A percentile compares a stretch with the other conserved stretches of the same genome.
These are phyloP conservation scores for Fragaria iinumae DNA, from an alignment of 306 rosid species.

Conservation along the genomic window DNA sequence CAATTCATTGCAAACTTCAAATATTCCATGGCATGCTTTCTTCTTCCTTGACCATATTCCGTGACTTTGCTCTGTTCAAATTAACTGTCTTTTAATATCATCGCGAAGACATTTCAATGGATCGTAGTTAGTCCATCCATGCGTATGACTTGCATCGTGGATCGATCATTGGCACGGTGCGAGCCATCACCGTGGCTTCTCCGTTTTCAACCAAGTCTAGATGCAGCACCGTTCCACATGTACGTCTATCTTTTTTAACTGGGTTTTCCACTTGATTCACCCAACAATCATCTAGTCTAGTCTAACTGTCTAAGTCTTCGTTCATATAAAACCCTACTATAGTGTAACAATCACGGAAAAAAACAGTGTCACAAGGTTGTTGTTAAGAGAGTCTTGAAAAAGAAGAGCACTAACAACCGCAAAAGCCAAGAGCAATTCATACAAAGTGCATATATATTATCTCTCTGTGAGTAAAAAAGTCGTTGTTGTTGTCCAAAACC, in stretches of 20 bases:
- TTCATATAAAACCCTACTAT: neutral
- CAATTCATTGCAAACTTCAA: neutral
- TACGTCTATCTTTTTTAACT: neutral
- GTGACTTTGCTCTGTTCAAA: neutral
- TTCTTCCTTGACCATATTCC: conserved; percentile 3
- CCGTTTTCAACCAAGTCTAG: neutral
- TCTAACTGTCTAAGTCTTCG: no score
- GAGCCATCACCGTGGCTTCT: neutral
- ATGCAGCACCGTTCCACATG: neutral
- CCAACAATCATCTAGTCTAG: neutral
- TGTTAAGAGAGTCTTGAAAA: no score
- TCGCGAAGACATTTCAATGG: neutral
- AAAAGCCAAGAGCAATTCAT: no score
- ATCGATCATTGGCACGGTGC: neutral
- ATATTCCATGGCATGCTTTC: neutral
- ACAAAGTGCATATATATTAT: no score
- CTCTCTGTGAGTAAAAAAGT: no score
- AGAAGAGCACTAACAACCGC: no score
- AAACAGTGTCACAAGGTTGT: no score
- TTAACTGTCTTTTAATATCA: neutral
- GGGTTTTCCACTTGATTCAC: neutral
- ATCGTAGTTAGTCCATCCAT: neutral
- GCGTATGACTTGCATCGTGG: neutral
- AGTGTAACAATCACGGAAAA: neutral
- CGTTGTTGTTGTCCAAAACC: no score